Percentiles rank a stretch among this genome's conserved stretches.
Conservation (phyloP, 768 basidiomycete species). For the Lactarius evosmus region DNA sequence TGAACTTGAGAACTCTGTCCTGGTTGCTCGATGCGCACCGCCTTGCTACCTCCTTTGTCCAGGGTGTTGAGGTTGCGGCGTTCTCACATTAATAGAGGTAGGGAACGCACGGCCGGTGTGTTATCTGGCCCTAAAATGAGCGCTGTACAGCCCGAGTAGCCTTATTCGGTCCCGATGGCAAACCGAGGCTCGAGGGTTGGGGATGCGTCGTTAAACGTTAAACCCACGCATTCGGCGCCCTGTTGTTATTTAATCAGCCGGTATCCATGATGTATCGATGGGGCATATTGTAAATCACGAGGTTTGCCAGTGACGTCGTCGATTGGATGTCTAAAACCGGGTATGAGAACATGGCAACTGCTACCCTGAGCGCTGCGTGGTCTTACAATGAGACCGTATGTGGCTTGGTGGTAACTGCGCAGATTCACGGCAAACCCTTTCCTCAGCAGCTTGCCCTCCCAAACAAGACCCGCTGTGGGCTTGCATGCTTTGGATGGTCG, state of each 20-base stretch:
- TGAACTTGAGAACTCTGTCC: not conserved
- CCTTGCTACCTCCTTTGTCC: not conserved
- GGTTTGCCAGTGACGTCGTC: not conserved
- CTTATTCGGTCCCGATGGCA: slow-evolving; percentile 7
- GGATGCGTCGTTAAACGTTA: not conserved
- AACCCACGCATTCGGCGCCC: not conserved
- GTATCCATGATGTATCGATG: not conserved
- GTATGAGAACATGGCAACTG: slow-evolving; percentile 7
- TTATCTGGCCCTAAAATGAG: not conserved
- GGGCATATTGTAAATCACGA: slow-evolving; percentile 1
- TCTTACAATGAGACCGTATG: slow-evolving; percentile 1
- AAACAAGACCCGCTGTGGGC: not conserved
- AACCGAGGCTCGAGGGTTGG: not conserved
- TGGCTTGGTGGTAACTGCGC: slow-evolving; percentile 5
- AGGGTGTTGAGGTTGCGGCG: not conserved
- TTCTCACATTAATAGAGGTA: slow-evolving; percentile 8
- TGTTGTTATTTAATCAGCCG: not conserved
- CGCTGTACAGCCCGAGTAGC: not conserved
- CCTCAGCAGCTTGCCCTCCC: not conserved
- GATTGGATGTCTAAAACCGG: slow-evolving; percentile 10
- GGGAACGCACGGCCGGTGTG: not conserved
- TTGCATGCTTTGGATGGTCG: not conserved
- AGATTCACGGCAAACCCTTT: slow-evolving; percentile 8
- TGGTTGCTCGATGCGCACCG: not conserved
- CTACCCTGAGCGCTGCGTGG: slow-evolving; percentile 4